These are phyloP conservation scores for Vitis riparia DNA, from an alignment of 164 flowering plant species.

Conservation along the genomic window DNA sequence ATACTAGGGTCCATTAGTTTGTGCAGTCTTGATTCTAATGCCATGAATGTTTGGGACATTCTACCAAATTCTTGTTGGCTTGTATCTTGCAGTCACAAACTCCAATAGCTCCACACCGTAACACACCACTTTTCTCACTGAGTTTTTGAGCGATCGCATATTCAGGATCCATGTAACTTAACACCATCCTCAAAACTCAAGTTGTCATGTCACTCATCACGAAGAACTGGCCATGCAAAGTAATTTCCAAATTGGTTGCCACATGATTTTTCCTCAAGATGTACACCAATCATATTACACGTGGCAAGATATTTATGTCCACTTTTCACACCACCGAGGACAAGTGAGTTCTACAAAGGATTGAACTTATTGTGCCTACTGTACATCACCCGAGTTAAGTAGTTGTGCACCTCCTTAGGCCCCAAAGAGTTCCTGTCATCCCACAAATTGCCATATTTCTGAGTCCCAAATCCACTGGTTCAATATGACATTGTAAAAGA, in stretches of 20 bases:
- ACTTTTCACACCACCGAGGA: constrained; percentile 91
- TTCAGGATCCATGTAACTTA: constrained; percentile 89
- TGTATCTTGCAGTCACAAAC: constrained; percentile 73
- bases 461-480: no score
- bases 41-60: constrained; percentile 65
- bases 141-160: constrained; percentile 85
- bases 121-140: constrained; percentile 95
- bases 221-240: constrained; percentile 89
- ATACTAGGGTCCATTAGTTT: constrained; percentile 75
- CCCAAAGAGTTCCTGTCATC: constrained; percentile 96
- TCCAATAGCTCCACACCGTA: constrained; percentile 90
- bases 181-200: constrained; percentile 94
- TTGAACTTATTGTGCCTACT: constrained; percentile 72
- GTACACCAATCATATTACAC: constrained; percentile 93
- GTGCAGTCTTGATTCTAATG: constrained; percentile 51
- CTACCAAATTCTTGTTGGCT: constrained; percentile 79
- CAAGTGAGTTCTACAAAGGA: constrained; percentile 96
- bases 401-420: constrained; percentile 90
- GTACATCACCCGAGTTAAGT: constrained; percentile 74
- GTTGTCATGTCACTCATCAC: constrained; percentile 86
- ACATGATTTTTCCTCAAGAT: constrained; percentile 82
- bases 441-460: constrained; percentile 83
- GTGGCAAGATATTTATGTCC: constrained; percentile 93
- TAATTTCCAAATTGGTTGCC: constrained; percentile 95
- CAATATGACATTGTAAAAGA: no score